Percentiles rank a stretch among this genome's conserved stretches.
phyloP scores from a whole-genome alignment of 2,329 filamentous ascomycete species.

The Neonectria punicea region DNA sequence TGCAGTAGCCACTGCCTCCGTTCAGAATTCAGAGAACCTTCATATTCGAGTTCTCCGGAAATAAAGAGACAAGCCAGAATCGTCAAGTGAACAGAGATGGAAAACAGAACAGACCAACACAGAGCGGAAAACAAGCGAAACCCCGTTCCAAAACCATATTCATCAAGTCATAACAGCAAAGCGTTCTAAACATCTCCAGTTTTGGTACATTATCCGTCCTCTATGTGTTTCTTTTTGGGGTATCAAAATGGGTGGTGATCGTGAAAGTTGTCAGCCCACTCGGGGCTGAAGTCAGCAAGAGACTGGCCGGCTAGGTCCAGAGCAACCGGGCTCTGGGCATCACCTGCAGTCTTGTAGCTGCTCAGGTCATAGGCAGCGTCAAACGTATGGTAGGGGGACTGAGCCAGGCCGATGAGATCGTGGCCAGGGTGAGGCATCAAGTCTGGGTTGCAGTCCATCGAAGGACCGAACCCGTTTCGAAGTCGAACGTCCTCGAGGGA shows the following conservation, averaged over 20 bases:
- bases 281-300: slow-evolving; percentile 41
- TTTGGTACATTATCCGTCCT: slow-evolving; percentile 41
- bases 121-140: slow-evolving; percentile 21
- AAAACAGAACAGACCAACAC: slow-evolving; percentile 13
- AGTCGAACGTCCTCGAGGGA: slow-evolving; percentile 43
- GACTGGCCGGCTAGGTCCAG: slow-evolving; percentile 41
- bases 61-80: not conserved
- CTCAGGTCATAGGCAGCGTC: slow-evolving; percentile 54
- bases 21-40: not conserved
- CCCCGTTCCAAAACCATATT: slow-evolving; percentile 33
- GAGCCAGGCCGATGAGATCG: slow-evolving; percentile 44
- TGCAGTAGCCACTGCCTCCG: not conserved
- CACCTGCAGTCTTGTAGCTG: slow-evolving; percentile 47
- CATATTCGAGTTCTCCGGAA: not conserved
- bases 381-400: slow-evolving; percentile 53
- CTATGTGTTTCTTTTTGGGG: slow-evolving; percentile 36
- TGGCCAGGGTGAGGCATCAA: slow-evolving; percentile 44
- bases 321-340: slow-evolving; percentile 41
- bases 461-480: slow-evolving; percentile 43
- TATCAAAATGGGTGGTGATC: slow-evolving; percentile 47
- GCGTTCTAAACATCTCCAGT: slow-evolving; percentile 38
- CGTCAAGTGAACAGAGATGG: not conserved
- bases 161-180: slow-evolving; percentile 46
- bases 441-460: slow-evolving; percentile 41
- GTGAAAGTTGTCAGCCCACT: slow-evolving; percentile 47